Evolutionary conservation across 2,329 filamentous ascomycete genomes (phyloP), one percentile per base, ranked within the genome.

Genomic region (Sarocladiaceae sp.): DNA sequence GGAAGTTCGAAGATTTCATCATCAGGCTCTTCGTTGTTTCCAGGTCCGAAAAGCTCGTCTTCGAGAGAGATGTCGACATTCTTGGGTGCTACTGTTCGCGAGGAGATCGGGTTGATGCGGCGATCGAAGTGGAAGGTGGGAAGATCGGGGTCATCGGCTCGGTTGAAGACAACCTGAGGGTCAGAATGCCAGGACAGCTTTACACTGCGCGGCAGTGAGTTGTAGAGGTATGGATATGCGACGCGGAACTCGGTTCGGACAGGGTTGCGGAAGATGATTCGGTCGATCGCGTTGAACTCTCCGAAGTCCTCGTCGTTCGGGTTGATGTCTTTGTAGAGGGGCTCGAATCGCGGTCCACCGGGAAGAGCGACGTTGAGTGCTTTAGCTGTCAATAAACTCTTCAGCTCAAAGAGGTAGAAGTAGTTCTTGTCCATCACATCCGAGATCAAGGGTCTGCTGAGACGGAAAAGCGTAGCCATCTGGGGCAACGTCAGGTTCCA

Each of bases 281-380:
- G 88, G 59, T 98, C 93, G 56, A 98, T 98, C 26, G 93, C 93
- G 59, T 98, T 98, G 74, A 98, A 98, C 65, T 98, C 93, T 65
- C 93, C 93, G 66, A 98, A 98, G 60, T 98, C 93, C 64, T 98
- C 93, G 54, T 97, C 91, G 56, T 98, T 98, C 2, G 93, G 93
- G 62, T 98, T 90, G 49, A 98, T 90, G 56, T 98, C 93, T 67
- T 98, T 98, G 73, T 96, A 98, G 16, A 98, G 65, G 19, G 93
- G 93, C 65, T 98, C 93, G 51, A 98, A 98, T 23, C 93, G 83
- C 49, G 93, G 93, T 9, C 93, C 94, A 60, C 93, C 93, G n/a
- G 93, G 93, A 45, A 98, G 88, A 9, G 94, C 91, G 43, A 98
- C 91, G 55, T 98, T 98, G 33, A 98, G 72, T 1, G 93, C 93